phyloP scores from a whole-genome alignment of 2,329 filamentous ascomycete species.

The Spiromastix sp. region DNA sequence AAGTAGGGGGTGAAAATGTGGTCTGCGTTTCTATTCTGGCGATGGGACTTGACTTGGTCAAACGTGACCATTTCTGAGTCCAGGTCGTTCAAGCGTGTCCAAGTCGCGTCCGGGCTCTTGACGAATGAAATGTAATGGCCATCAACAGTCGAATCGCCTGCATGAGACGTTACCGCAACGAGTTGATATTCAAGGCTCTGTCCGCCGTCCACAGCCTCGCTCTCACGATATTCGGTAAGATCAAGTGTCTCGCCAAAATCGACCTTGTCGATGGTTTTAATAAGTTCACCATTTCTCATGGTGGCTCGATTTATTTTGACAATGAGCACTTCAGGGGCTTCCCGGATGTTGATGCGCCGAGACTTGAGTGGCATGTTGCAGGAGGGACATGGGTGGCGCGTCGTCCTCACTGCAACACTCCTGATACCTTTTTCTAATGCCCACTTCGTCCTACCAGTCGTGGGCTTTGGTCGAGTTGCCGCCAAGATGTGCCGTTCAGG shows the following conservation, averaged over 20 bases:
- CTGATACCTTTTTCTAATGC: too few relatives aligned
- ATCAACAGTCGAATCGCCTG: not conserved
- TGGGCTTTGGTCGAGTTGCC: too few relatives aligned
- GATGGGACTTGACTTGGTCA: not conserved
- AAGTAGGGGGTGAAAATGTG: not conserved
- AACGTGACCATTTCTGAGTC: not conserved
- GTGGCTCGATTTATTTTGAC: conserved; percentile 8
- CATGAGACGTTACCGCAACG: conserved; percentile 6
- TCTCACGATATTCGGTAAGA: conserved; percentile 7
- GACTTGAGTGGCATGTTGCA: too few relatives aligned
- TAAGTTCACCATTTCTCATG: not conserved
- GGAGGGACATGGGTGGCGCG: too few relatives aligned
- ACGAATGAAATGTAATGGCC: conserved; percentile 9
- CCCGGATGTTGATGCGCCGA: conserved; percentile 6
- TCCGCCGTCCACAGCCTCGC: not conserved
- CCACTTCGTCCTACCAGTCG: too few relatives aligned
- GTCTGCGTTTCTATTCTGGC: not conserved
- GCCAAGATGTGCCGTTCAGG: too few relatives aligned
- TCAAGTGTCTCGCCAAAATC: conserved; percentile 8
- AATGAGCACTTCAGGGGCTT: conserved; percentile 11
- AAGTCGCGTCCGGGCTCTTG: conserved; percentile 6
- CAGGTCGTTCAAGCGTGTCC: conserved; percentile 7
- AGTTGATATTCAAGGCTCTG: conserved; percentile 7
- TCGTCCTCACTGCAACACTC: too few relatives aligned
- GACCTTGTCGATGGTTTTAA: conserved; percentile 3